Conservation (phyloP, 2,329 filamentous ascomycete genomes). For the Zasmidium citrigriseum region DNA sequence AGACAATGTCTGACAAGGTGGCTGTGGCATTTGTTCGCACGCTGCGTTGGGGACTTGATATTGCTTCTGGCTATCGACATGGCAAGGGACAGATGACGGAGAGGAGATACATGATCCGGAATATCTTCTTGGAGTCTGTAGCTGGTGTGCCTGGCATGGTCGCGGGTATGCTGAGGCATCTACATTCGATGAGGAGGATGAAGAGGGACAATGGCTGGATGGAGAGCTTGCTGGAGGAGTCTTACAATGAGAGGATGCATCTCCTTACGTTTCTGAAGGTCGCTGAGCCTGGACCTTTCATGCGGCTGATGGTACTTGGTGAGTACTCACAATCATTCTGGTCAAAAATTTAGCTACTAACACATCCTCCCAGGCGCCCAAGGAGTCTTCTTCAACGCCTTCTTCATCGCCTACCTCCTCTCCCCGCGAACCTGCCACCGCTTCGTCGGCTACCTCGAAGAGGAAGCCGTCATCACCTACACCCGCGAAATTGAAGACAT, state of each 20-base stretch:
- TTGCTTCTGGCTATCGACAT: constrained; percentile 72
- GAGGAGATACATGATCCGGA: constrained; percentile 80
- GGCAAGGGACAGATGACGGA: constrained; percentile 70
- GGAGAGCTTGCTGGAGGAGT: constrained; percentile 39
- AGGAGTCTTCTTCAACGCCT: constrained; percentile 92
- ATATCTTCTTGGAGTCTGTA: constrained; percentile 88
- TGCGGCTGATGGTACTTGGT: constrained; percentile 75
- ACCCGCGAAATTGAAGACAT: constrained; percentile 85
- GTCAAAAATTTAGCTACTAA: not conserved
- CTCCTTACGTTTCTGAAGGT: constrained; percentile 91
- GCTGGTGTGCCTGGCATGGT: constrained; percentile 98
- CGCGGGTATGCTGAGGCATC: constrained; percentile 87
- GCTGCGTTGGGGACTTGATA: constrained; percentile 77
- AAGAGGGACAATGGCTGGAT: constrained; percentile 96
- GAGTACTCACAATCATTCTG: not conserved
- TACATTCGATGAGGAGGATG: constrained; percentile 79
- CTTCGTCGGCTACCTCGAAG: constrained; percentile 95
- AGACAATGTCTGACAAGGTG: constrained; percentile 72
- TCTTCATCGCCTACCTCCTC: constrained; percentile 86
- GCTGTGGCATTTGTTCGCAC: constrained; percentile 77
- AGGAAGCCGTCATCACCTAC: constrained; percentile 96
- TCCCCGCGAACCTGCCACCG: constrained; percentile 87
- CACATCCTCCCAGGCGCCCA: constrained; percentile 70
- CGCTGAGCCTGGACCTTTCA: constrained; percentile 81
- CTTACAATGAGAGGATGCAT: constrained; percentile 69